These are phyloP conservation scores for Discostella stelligeroides DNA, from an alignment of 108 stramenopile species.

Conservation along the genomic window DNA sequence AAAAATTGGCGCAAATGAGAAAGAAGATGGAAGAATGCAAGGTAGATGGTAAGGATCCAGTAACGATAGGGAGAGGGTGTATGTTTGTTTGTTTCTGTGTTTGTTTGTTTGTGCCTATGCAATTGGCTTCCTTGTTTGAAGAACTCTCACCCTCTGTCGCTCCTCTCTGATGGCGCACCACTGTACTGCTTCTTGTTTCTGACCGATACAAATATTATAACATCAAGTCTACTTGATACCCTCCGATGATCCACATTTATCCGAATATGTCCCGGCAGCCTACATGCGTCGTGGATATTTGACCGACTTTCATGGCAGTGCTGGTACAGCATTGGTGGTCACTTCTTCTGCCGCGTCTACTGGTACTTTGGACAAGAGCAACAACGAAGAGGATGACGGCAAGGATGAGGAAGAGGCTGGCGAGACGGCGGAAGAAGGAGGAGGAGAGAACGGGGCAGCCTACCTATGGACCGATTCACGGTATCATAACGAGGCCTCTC, in stretches of 20 bases:
- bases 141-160: not conserved
- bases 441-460: slow-evolving; percentile 32
- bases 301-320: slow-evolving; percentile 92
- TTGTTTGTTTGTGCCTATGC: too few relatives aligned
- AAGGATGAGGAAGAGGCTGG: too few relatives aligned
- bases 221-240: slow-evolving; percentile 71
- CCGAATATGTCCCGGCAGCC: slow-evolving; percentile 95
- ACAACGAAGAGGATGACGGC: too few relatives aligned
- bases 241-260: slow-evolving; percentile 89
- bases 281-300: slow-evolving; percentile 90
- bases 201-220: not conserved
- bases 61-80: not conserved
- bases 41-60: slow-evolving; percentile 55
- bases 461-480: slow-evolving; percentile 96
- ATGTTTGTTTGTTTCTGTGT: not conserved
- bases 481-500: slow-evolving; percentile 93
- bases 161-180: too few relatives aligned
- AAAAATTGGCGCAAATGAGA: slow-evolving; percentile 61
- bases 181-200: too few relatives aligned
- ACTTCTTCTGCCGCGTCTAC: slow-evolving; percentile 21
- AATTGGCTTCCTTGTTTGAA: too few relatives aligned
- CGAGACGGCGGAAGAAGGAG: slow-evolving; percentile 14
- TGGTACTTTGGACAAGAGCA: slow-evolving; percentile 15
- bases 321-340: slow-evolving; percentile 94
- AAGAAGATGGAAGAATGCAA: slow-evolving; percentile 61